Conservation (phyloP, 768 basidiomycete genomes). For the Tricholoma terreum region DNA sequence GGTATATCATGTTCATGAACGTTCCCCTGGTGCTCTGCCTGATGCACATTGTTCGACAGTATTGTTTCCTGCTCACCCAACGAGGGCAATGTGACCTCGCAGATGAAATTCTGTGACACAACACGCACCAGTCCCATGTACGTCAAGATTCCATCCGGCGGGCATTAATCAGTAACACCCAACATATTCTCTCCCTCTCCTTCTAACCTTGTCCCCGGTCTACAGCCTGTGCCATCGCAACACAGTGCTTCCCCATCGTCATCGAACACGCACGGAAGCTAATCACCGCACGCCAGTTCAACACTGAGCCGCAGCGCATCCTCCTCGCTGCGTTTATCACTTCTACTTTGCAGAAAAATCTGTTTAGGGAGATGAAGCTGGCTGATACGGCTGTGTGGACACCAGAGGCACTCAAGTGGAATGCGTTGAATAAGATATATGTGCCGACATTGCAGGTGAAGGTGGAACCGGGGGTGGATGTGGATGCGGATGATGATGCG, state of each 20-base stretch:
- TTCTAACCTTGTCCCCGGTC: constrained; percentile 3
- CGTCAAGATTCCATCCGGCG: constrained; percentile 72
- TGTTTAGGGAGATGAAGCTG: constrained; percentile 75
- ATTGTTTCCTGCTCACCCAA: constrained; percentile 66
- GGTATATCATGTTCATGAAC: constrained; percentile 38
- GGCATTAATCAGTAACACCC: constrained; percentile 63
- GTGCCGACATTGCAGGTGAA: constrained; percentile 40
- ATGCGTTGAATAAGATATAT: constrained; percentile 55
- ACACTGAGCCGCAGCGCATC: constrained; percentile 81
- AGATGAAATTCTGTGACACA: constrained; percentile 75
- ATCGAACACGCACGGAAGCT: constrained; percentile 78
- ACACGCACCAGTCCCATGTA: constrained; percentile 61
- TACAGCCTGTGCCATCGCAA: constrained; percentile 70
- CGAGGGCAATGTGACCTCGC: constrained; percentile 63
- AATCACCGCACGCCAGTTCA: constrained; percentile 74
- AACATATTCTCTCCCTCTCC: neutral
- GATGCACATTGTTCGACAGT: constrained; percentile 40
- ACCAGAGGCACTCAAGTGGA: constrained; percentile 62
- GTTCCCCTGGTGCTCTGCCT: no score
- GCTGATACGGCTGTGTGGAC: constrained; percentile 64
- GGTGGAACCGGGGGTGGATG: constrained; percentile 38
- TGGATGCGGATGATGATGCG: constrained; percentile 43
- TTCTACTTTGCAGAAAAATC: constrained; percentile 77
- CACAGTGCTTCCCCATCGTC: constrained; percentile 51
- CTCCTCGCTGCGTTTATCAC: constrained; percentile 75